These are phyloP conservation scores for Powellomyces hirtus DNA, from an alignment of 192 early-diverging fungal genomes.

Conservation along the genomic window DNA sequence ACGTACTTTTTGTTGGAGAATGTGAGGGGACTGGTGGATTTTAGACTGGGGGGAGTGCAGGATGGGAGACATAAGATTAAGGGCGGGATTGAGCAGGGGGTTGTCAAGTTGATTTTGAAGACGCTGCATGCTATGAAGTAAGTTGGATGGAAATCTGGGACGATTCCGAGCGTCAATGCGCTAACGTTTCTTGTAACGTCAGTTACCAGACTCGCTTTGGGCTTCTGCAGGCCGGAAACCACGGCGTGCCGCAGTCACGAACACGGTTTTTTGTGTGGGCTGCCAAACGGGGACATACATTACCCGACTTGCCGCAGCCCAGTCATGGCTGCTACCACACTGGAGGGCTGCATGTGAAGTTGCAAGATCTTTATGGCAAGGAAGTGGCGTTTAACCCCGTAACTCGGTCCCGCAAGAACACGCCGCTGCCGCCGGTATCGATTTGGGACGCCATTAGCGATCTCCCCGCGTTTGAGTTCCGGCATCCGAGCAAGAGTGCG, in stretches of 20 bases:
- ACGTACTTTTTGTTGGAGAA: slow-evolving; percentile 69
- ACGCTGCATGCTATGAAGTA: slow-evolving; percentile 59
- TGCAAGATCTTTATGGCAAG: too few species aligned
- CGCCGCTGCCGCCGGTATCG: slow-evolving; percentile 55
- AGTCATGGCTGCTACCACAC: slow-evolving; percentile 45
- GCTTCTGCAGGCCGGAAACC: slow-evolving; percentile 63
- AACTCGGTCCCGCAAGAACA: slow-evolving; percentile 39
- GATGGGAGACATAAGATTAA: slow-evolving; percentile 43
- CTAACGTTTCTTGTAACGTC: slow-evolving; percentile 1
- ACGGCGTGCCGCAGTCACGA: slow-evolving; percentile 64
- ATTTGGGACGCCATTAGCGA: slow-evolving; percentile 68
- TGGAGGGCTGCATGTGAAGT: too few species aligned
- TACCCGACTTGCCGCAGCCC: slow-evolving; percentile 61
- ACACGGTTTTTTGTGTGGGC: slow-evolving; percentile 68
- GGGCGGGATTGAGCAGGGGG: slow-evolving; percentile 61
- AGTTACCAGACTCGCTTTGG: slow-evolving; percentile 61
- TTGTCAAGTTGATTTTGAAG: slow-evolving; percentile 67
- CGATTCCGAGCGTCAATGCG: too few species aligned
- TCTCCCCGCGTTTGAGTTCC: slow-evolving; percentile 66
- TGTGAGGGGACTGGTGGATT: slow-evolving; percentile 59
- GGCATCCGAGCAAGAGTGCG: too few species aligned
- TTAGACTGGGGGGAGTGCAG: slow-evolving; percentile 59
- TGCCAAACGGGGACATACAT: slow-evolving; percentile 45
- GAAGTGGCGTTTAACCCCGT: slow-evolving; percentile 47
- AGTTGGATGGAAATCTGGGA: not conserved